Evolutionary conservation across 2,329 filamentous ascomycete genomes (phyloP).

Genomic region (Penicillium sp.): DNA sequence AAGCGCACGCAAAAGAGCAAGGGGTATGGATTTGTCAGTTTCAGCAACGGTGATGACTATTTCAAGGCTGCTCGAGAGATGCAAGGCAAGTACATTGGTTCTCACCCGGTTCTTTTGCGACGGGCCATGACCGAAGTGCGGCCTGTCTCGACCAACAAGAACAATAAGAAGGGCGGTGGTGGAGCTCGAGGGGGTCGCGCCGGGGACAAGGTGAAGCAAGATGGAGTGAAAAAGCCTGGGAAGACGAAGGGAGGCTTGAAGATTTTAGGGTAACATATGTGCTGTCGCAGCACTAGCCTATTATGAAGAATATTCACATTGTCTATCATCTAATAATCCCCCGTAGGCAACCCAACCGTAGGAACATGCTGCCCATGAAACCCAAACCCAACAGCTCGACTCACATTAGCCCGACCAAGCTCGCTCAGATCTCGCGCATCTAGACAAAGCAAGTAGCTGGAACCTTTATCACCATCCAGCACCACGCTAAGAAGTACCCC

Average conservation of each 20-base stretch:
- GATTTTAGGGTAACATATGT: conserved; percentile 36
- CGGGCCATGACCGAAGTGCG: conserved; percentile 91
- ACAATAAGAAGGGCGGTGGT: conserved; percentile 29
- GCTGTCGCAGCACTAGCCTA: no score
- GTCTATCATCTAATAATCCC: conserved; percentile 29
- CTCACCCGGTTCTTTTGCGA: conserved; percentile 81
- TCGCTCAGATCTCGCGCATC: conserved; percentile 48
- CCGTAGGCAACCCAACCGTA: conserved; percentile 19
- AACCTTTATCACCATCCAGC: conserved; percentile 46
- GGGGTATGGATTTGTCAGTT: conserved; percentile 94
- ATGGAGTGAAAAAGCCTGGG: conserved; percentile 42
- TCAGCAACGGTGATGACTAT: conserved; percentile 90
- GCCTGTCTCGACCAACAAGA: conserved; percentile 56
- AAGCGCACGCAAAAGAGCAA: conserved; percentile 95
- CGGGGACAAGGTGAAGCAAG: conserved; percentile 40
- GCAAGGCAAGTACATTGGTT: conserved; percentile 98
- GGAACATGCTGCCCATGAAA: conserved; percentile 48
- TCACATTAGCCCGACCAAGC: conserved; percentile 47
- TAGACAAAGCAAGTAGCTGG: conserved; percentile 50
- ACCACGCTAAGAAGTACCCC: conserved; percentile 51
- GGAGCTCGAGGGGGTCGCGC: conserved; percentile 32
- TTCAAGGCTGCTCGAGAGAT: conserved; percentile 96
- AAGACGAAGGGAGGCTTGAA: conserved; percentile 45
- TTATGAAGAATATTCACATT: no score
- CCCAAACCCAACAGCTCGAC: conserved; percentile 47